phyloP scores from a whole-genome alignment of 495 filamentous ascomycete genomes.

The Penicillium chermesinum region DNA sequence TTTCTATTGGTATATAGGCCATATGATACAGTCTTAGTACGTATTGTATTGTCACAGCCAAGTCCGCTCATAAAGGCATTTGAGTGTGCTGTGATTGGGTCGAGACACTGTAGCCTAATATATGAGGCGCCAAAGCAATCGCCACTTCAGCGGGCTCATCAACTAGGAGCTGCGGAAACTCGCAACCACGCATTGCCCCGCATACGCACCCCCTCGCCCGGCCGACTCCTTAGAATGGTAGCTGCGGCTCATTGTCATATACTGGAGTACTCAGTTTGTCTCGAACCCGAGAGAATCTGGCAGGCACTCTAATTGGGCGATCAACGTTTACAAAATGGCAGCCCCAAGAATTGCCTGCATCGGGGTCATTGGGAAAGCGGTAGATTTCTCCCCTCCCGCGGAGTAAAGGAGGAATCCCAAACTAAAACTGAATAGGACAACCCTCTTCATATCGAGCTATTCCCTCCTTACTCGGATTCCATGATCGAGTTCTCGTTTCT shows the following conservation, averaged over 20 bases:
- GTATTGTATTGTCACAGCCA: background rate
- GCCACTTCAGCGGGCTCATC: background rate
- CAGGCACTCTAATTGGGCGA: background rate
- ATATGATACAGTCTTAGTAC: conserved; percentile 23
- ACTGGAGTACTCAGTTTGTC: too few relatives aligned
- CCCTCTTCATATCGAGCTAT: conserved; percentile 87
- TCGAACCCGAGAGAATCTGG: too few relatives aligned
- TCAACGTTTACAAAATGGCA: conserved; percentile 23
- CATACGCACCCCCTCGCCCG: too few relatives aligned
- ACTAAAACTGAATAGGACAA: conserved; percentile 63
- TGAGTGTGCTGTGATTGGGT: conserved; percentile 17
- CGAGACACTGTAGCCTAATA: background rate
- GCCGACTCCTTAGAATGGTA: too few relatives aligned
- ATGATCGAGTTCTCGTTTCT: conserved; percentile 84
- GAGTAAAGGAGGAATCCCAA: background rate
- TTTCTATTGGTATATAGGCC: conserved; percentile 6
- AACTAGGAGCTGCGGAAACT: too few relatives aligned
- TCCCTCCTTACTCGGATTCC: conserved; percentile 64
- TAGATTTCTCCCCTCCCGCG: conserved; percentile 32
- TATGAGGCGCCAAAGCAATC: background rate
- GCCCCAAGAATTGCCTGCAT: conserved; percentile 71
- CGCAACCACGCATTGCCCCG: background rate
- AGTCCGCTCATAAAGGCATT: conserved; percentile 13
- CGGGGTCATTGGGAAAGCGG: conserved; percentile 86
- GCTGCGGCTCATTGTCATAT: background rate